Base-by-base conservation (phyloP, 192 early-diverging fungal genomes). In the Coemansia sp. region DNA sequence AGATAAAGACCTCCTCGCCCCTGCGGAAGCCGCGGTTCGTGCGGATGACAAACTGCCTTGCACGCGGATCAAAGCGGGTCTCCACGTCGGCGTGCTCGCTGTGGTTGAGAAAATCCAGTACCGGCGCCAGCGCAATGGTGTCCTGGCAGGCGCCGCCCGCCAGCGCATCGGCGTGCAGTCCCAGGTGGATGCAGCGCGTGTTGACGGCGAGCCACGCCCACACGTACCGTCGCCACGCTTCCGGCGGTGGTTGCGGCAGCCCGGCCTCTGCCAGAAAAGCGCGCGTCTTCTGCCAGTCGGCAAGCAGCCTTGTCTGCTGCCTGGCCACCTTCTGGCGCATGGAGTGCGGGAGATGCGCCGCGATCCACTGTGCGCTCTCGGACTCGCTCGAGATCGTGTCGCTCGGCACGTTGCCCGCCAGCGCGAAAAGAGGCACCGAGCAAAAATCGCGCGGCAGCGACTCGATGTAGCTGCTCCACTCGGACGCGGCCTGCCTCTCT, bases 21-120 rank as follows among this genome's bases (percentile, higher is more conserved):
- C 72, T 79, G 19, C 66, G 67, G 58, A 83, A 86, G 4, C 79
- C 60, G 3, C 61, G 59, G 10, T 80, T 50, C 10, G 86, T 86
- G 30, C 55, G 78, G 46, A 89, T 87, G 22, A 82, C 74, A 64
- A 85, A 89, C n/a, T 76, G 79, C 3, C 54, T 32, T 24, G 38
- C 14, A 3, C 20, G 15, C n/a, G 23, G n/a, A 15, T 69, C 67
- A 39, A 52, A 70, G 43, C 29, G 29, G 15, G 58, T 55, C 18
- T 45, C 23, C 56, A 83, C 79, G 46, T 77, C 73, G 26, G 83
- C 84, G 18, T 76, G 60, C 17, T 53, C 58, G 29, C 74, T 78
- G 74, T 89, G 87, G 58, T 89, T 89, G 32, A 89, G 80, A 15
- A 89, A 80, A 72, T 89, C 87, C 10, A 89, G 69, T 44, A 87